Percentiles rank a stretch among this genome's conserved stretches.
Evolutionary conservation across 2,329 filamentous ascomycete genomes (phyloP).

Genomic region (Claviceps sp.): DNA sequence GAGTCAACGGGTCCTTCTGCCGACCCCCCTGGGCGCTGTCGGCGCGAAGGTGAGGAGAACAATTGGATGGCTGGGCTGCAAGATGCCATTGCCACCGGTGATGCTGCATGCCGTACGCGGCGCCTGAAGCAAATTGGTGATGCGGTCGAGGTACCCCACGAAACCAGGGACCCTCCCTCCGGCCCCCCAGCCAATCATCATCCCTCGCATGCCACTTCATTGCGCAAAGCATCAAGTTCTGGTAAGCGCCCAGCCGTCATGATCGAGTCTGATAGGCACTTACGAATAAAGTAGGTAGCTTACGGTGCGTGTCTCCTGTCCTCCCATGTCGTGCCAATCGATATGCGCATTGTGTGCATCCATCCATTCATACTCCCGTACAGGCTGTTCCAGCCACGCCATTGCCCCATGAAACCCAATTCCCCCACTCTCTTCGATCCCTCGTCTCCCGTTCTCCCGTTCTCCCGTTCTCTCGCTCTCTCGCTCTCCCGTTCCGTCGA

Average conservation of each 20-base stretch:
- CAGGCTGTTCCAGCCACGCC: too few species aligned
- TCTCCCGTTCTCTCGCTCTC: too few species aligned
- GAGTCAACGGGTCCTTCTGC: neutral
- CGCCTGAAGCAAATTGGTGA: neutral
- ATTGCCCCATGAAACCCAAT: too few species aligned
- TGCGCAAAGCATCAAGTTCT: neutral
- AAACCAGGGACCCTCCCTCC: neutral
- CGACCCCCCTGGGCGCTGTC: conserved; percentile 1
- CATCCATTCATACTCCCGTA: too few species aligned
- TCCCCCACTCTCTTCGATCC: too few species aligned
- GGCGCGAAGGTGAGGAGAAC: conserved; percentile 8
- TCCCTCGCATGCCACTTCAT: neutral
- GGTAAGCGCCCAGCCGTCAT: neutral
- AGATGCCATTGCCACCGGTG: conserved; percentile 6
- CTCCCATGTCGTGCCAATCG: neutral
- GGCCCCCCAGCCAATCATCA: neutral
- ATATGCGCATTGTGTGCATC: too few species aligned
- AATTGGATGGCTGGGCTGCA: conserved; percentile 10
- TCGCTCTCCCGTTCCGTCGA: too few species aligned
- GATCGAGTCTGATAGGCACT: neutral
- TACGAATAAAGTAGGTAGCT: too few species aligned
- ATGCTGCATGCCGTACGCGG: conserved; percentile 5
- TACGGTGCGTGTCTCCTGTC: too few species aligned
- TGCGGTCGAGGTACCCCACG: neutral
- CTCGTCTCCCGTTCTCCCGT: too few species aligned